These are phyloP conservation scores for Cercophora sp. DNA, from an alignment of 495 filamentous ascomycete species.

Conservation along the genomic window DNA sequence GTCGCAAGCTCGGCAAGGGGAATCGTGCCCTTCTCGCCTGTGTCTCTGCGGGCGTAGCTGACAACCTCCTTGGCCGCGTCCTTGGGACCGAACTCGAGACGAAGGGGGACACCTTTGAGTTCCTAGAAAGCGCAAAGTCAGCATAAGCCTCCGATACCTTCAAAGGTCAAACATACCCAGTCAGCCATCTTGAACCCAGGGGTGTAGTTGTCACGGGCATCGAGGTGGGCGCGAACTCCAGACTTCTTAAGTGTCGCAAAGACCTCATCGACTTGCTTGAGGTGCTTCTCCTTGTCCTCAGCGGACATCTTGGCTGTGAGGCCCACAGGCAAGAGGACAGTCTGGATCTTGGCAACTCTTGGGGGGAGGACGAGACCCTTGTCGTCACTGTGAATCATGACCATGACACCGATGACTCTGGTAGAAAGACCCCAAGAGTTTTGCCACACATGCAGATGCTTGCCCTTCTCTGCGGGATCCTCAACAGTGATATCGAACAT, in stretches of 20 bases:
- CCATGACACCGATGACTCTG: constrained; percentile 93
- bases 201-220: constrained; percentile 80
- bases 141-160: no score
- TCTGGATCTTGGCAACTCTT: constrained; percentile 76
- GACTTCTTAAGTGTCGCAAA: constrained; percentile 58
- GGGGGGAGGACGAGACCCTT: constrained; percentile 90
- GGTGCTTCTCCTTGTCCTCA: constrained; percentile 68
- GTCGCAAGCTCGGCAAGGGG: constrained; percentile 65
- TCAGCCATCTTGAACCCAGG: constrained; percentile 98
- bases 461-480: constrained; percentile 57
- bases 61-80: constrained; percentile 81
- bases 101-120: constrained; percentile 86
- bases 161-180: no score
- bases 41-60: constrained; percentile 80
- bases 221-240: constrained; percentile 66
- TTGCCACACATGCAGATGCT: constrained; percentile 85
- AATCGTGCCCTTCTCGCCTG: constrained; percentile 74
- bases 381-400: constrained; percentile 95
- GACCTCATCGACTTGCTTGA: constrained; percentile 66
- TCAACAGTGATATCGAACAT: constrained; percentile 99
- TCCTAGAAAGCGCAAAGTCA: no score
- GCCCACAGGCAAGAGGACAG: constrained; percentile 88
- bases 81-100: constrained; percentile 92
- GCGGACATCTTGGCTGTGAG: constrained; percentile 79
- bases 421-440: constrained; percentile 98